Conservation (phyloP, 805 yeast species). For the Pichia membranifaciens region DNA sequence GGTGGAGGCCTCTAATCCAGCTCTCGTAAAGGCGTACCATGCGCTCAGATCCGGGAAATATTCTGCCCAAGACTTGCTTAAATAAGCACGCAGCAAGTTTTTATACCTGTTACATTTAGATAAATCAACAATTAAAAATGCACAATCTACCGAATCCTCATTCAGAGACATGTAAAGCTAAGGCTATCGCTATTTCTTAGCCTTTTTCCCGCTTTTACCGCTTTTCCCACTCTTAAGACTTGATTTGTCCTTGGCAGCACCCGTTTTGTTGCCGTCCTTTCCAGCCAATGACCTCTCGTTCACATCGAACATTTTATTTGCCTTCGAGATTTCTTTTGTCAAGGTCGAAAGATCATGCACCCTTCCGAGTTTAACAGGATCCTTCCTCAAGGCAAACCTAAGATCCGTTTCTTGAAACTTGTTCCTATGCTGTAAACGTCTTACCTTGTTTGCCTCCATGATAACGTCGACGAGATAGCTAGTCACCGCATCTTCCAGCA, state of each 20-base stretch:
- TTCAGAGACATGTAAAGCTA: neutral
- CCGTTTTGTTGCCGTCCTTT: neutral
- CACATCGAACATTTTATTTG: slow-evolving; percentile 62
- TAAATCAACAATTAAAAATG: too few species aligned
- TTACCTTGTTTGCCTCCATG: slow-evolving; percentile 46
- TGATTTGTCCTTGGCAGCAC: slow-evolving; percentile 4
- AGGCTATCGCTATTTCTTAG: slow-evolving; percentile 1
- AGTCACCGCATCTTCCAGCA: slow-evolving; percentile 61
- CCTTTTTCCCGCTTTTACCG: slow-evolving; percentile 8
- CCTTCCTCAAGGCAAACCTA: slow-evolving; percentile 62
- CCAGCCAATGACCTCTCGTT: slow-evolving; percentile 42
- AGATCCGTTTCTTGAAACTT: slow-evolving; percentile 70
- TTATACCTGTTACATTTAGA: too few species aligned
- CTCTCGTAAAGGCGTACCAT: slow-evolving; percentile 12
- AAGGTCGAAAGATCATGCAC: slow-evolving; percentile 56
- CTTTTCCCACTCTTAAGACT: too few species aligned
- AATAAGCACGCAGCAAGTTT: neutral
- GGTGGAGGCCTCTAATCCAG: slow-evolving; percentile 13
- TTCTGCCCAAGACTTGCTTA: slow-evolving; percentile 9
- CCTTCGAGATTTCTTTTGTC: slow-evolving; percentile 58
- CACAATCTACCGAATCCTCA: neutral
- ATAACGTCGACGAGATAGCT: slow-evolving; percentile 55
- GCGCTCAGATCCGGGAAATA: slow-evolving; percentile 9
- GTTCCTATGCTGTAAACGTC: slow-evolving; percentile 43
- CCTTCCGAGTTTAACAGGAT: slow-evolving; percentile 63